These are phyloP conservation scores for Coemansia sp. DNA, from an alignment of 192 early-diverging fungal genomes.

Conservation along the genomic window DNA sequence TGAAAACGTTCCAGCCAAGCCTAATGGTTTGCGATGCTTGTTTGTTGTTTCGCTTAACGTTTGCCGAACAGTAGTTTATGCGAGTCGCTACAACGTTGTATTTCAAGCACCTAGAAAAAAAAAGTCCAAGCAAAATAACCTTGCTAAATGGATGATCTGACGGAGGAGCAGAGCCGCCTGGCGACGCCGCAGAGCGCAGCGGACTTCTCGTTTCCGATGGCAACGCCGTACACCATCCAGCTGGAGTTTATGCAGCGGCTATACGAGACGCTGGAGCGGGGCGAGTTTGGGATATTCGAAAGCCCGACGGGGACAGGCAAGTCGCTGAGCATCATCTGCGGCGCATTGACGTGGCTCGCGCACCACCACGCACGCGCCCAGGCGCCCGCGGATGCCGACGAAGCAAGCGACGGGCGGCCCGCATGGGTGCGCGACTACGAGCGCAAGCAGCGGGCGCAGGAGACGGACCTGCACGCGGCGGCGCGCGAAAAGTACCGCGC, in stretches of 20 bases:
- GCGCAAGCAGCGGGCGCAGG: neutral
- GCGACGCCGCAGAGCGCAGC: constrained; percentile 23
- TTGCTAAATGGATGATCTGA: neutral
- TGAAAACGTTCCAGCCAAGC: too few species aligned
- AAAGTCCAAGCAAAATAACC: too few species aligned
- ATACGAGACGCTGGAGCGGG: constrained; percentile 65
- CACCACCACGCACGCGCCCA: constrained; percentile 29
- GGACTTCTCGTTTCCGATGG: constrained; percentile 62
- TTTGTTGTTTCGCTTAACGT: too few species aligned
- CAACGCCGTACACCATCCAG: constrained; percentile 71
- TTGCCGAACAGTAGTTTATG: too few species aligned
- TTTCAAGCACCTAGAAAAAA: too few species aligned
- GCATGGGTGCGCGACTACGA: constrained; percentile 52
- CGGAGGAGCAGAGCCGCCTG: constrained; percentile 4
- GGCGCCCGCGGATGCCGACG: neutral
- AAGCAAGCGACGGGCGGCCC: constrained; percentile 9
- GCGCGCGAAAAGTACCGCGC: constrained; percentile 11
- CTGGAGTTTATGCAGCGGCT: constrained; percentile 72
- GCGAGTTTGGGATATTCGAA: constrained; percentile 82
- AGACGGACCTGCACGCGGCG: neutral
- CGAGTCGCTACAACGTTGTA: too few species aligned
- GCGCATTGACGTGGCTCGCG: constrained; percentile 76
- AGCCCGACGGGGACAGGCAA: constrained; percentile 95
- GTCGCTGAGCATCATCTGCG: constrained; percentile 84
- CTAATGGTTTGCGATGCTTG: too few species aligned